These are phyloP conservation scores for Podospora comata DNA, from an alignment of 495 filamentous ascomycete genomes.

Conservation along the genomic window DNA sequence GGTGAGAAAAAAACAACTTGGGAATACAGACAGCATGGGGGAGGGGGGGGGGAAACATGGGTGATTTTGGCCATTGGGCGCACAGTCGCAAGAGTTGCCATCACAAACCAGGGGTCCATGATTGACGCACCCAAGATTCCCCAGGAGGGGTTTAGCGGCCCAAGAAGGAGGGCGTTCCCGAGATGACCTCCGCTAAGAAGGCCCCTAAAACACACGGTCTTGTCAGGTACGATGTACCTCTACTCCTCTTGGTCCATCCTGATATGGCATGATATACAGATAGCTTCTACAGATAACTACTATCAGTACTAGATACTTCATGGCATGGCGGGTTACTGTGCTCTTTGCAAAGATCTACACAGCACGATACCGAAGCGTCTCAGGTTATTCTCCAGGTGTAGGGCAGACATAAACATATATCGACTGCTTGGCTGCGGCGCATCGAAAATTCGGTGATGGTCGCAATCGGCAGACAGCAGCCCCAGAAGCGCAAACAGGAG, in stretches of 20 bases:
- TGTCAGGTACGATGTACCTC: not conserved
- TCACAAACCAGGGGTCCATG: constrained; percentile 9
- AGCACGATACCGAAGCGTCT: not conserved
- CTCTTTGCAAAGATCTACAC: not conserved
- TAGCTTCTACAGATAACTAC: not conserved
- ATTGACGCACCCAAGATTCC: constrained; percentile 9
- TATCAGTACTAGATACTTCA: not conserved
- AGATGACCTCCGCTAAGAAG: constrained; percentile 12
- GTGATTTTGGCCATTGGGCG: not conserved
- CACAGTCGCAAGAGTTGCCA: constrained; percentile 6
- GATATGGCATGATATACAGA: constrained; percentile 1
- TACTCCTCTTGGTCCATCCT: constrained; percentile 1
- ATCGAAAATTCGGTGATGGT: not conserved
- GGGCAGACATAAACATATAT: not conserved
- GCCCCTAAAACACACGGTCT: not conserved
- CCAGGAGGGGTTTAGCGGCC: constrained; percentile 19
- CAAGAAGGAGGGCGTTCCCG: constrained; percentile 9
- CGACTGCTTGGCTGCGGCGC: not conserved
- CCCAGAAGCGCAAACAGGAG: not conserved
- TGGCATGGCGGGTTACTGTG: too few relatives aligned
- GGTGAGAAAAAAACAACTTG: not conserved
- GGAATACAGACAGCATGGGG: not conserved
- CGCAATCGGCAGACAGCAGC: not conserved
- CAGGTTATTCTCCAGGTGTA: not conserved
- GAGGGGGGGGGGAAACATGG: not conserved